Evolutionary conservation across 2,329 filamentous ascomycete genomes (phyloP), one percentile per base, ranked within the genome.

Genomic region (Cordyceps fumosorosea): DNA sequence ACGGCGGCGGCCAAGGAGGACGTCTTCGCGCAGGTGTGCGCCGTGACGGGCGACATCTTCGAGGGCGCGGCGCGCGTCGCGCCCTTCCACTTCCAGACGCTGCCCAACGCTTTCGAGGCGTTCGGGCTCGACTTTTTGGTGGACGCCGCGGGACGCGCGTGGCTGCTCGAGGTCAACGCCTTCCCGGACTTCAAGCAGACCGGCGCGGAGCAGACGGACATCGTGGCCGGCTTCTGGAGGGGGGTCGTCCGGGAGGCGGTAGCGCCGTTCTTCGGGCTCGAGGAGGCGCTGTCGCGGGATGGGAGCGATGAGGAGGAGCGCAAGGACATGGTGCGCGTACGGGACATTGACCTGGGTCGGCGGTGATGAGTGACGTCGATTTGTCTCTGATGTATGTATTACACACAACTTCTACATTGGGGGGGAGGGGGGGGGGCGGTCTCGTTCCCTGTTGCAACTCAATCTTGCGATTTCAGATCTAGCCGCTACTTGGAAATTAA

Each of bases 151-250:
- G 87, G 85, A 0, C 80, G 70, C 3, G 84, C 86, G 3, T 97
- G 87, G 86, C 73, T 99, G 69, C 78, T 99, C 62, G 95, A 99
- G 78, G 84, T 96, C 37, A 99, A 99, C 78, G 91, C 93, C 0
- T 99, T 96, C 75, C 95, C 95, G 11, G 95, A 99, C 77, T 98
- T 98, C 71, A 87, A 84, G 70, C 93, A 98, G 83, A 96, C 92
- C 18, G 95, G 95, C 10, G 92, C 91, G 0, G 88, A 89, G 62
- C 75, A 96, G 66, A 85, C 82, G 71, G 83, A 77, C 0, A 75
- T 98, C 47, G 88, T 99, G 26, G 83, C 80, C 22, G 89, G 87
- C 8, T 80, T 99, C 67, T 95, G 96, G 81, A 81, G 85, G 68
- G 89, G 85, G 12, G 88, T 91, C 24, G 80, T 96, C 48, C 80